Evolutionary conservation across 2,329 filamentous ascomycete genomes (phyloP).

Genomic region (Fusarium nurragi): DNA sequence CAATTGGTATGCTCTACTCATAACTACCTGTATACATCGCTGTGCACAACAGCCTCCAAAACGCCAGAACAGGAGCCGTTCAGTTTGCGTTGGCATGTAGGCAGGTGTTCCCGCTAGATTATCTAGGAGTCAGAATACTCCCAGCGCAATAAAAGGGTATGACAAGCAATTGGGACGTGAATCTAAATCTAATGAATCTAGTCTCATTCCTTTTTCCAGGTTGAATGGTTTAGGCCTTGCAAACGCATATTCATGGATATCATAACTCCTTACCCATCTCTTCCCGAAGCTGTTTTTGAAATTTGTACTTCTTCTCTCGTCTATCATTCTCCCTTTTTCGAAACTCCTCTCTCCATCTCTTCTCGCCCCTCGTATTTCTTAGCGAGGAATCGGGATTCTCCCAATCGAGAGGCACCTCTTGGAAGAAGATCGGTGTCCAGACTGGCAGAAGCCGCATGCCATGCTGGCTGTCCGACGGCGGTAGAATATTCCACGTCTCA

Average conservation of each 20-base stretch:
- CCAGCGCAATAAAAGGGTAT: neutral
- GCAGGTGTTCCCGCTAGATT: too few relatives aligned
- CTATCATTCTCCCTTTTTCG: constrained; percentile 8
- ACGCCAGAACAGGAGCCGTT: constrained; percentile 18
- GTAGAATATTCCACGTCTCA: constrained; percentile 13
- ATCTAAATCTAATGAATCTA: neutral
- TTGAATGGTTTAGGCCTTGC: neutral
- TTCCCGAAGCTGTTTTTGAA: constrained; percentile 7
- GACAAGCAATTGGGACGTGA: neutral
- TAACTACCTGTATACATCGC: too few relatives aligned
- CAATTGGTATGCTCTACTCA: too few relatives aligned
- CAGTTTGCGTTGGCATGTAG: too few relatives aligned
- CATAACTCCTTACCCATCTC: neutral
- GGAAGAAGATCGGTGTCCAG: constrained; percentile 17
- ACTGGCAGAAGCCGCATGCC: constrained; percentile 7
- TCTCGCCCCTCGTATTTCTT: neutral
- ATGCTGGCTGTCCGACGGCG: neutral
- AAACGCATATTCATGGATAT: neutral
- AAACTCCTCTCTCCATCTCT: constrained; percentile 6
- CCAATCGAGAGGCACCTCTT: constrained; percentile 16
- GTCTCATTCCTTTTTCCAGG: neutral
- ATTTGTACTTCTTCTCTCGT: constrained; percentile 19
- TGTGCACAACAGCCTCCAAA: neutral
- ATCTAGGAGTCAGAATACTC: neutral
- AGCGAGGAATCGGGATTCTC: neutral